These are phyloP conservation scores for Trichoderma koningii DNA, from an alignment of 2,329 filamentous ascomycete species.

Conservation along the genomic window DNA sequence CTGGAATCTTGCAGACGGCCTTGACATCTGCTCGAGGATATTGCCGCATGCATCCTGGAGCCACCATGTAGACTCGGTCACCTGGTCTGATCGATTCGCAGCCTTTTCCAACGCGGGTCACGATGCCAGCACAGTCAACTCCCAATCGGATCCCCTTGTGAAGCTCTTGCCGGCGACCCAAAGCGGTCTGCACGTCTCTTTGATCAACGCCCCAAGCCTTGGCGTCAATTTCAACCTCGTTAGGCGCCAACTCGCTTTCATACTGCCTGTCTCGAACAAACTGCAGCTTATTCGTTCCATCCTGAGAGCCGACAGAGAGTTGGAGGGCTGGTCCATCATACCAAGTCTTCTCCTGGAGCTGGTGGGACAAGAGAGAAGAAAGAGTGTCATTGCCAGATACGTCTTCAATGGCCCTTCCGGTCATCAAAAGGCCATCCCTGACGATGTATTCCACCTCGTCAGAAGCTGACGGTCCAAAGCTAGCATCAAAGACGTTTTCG, in stretches of 20 bases:
- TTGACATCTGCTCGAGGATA: conserved; percentile 17
- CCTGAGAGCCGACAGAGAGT: not conserved
- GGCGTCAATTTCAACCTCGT: conserved; percentile 18
- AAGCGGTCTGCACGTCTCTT: not conserved
- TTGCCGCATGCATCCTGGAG: conserved; percentile 21
- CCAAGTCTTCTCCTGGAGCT: conserved; percentile 2
- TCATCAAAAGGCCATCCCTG: not conserved
- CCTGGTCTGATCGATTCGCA: conserved; percentile 30
- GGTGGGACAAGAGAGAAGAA: not conserved
- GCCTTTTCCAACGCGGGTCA: conserved; percentile 30
- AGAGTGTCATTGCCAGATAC: conserved; percentile 1
- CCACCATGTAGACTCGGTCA: conserved; percentile 32
- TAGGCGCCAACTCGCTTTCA: not conserved
- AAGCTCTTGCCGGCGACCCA: not conserved
- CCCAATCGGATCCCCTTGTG: conserved; percentile 24
- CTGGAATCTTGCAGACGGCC: conserved; percentile 39
- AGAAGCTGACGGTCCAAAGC: not conserved
- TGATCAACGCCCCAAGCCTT: conserved; percentile 1
- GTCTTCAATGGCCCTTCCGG: conserved; percentile 3
- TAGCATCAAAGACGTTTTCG: not conserved
- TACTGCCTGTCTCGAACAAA: not conserved
- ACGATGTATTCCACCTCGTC: conserved; percentile 7
- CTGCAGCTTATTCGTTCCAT: not conserved
- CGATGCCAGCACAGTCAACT: conserved; percentile 33
- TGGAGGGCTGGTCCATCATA: conserved; percentile 4